Base-by-base conservation (phyloP, 2,329 filamentous ascomycete species). In the Botrytis aclada region DNA sequence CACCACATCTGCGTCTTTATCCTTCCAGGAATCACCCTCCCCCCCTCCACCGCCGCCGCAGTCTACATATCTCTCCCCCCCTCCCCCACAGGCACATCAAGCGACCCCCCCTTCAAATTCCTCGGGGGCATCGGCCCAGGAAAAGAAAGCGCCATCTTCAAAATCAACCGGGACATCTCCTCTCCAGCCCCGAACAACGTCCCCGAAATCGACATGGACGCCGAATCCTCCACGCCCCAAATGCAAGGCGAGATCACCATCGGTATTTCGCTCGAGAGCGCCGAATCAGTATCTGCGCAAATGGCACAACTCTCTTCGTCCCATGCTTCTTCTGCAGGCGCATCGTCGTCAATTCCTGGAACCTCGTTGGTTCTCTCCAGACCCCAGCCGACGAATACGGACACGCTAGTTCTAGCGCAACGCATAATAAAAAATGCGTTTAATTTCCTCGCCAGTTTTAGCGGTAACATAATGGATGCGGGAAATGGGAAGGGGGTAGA, bases 391-490 rank as follows among this genome's bases (percentile, higher is more conserved):
- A 37, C n/a, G 3, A 66, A 61, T 12, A 39, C 64, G n/a, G 86
- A 88, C n/a, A 96, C 94, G 0, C 89, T 93, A 76, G 84, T 94
- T 3, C 86, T 99, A 37, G 96, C 96, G 43, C 94, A 98, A 83
- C 87, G 93, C 76, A 98, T 99, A 78, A 98, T 99, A 79, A 92
- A 93, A 78, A 97, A 98, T 82, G 96, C 95, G 22, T 99, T 98
- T 83, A 98, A 99, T 83, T 98, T 97, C 81, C 85, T 99, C 73
- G 90, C 95, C 5, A 92, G 94, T 78, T 98, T 97, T 85, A 93
- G 92, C 74, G 89, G 89, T 54, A 87, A 87, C 72, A 85, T 85
- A 1, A 51, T 41, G 9, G 65, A 67, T 56, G 34, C 14, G 16
- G 65, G 65, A n/a, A 67, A 67, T 56, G 65, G 65, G 37, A 87